Evolutionary conservation across 371 early-diverging fungal genomes (phyloP), one percentile per base, ranked within the genome.

Genomic region (Choanephora cucurbitarum): DNA sequence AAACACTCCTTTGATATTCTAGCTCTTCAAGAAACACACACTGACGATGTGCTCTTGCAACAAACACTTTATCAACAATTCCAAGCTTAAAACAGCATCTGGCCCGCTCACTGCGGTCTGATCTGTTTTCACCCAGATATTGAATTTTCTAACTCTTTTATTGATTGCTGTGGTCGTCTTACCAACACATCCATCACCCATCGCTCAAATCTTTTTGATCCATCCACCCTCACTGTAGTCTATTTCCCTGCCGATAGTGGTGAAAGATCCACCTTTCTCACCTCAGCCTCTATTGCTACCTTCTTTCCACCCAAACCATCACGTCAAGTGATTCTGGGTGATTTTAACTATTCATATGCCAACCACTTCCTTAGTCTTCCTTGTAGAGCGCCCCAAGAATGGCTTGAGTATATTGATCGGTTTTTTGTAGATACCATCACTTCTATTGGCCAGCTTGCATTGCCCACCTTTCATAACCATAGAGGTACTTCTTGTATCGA

Each of bases 61-160:
- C 10, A 28, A 6, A 17, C 18, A 18, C 33, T 53, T 17, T 18
- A 53, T 28, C 5, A 18, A 4, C 54, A 53, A 53, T 53, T 53
- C 33, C 45, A 32, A 33, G 34, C 54, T 13, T 4, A 31, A 31
- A 3, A 23, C 14, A 43, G 44, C 19, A 15, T 53, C 4, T 53
- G 54, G 54, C 33, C 32, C 19, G 33, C n/a, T 9, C 54, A 53
- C 22, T 53, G 45, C 15, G 54, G 45, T 28, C 8, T 53, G 19
- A 33, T 53, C 6, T 44, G 44, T 18, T 33, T 53, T 19, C 34
- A 44, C 21, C 34, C 54, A 2, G 34, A 53, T 32, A 28, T 44
- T 44, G 15, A 31, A 5, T 33, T 53, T 28, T 33, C 39, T 5
- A 34, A 53, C 34, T 32, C 33, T 5, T 11, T 34, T 33, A 31